Conservation (phyloP, 805 yeast genomes). For the Candida ficus region DNA sequence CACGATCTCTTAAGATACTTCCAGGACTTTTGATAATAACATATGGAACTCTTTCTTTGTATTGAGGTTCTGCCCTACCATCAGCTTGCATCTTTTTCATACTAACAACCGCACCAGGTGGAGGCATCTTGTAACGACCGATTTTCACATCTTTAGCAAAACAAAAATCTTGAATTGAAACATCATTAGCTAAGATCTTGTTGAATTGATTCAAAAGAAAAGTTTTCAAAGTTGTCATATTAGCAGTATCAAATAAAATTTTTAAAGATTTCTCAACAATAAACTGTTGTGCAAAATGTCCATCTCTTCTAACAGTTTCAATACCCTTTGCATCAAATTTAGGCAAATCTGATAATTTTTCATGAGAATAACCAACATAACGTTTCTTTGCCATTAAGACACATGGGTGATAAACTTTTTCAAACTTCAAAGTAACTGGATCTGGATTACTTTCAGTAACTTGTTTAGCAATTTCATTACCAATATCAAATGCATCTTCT, state of each 20-base stretch:
- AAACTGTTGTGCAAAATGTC: constrained; percentile 86
- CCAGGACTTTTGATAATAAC: constrained; percentile 63
- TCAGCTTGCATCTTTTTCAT: constrained; percentile 57
- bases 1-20: constrained; percentile 65
- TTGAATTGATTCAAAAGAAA: constrained; percentile 63
- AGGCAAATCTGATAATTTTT: constrained; percentile 43
- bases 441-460: constrained; percentile 68
- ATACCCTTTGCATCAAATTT: constrained; percentile 94
- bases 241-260: constrained; percentile 64
- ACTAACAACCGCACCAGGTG: constrained; percentile 91
- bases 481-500: constrained; percentile 73
- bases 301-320: constrained; percentile 92
- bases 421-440: constrained; percentile 82
- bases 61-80: constrained; percentile 76
- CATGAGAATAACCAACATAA: constrained; percentile 84
- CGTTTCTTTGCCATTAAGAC: constrained; percentile 81
- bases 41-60: constrained; percentile 83
- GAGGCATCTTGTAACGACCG: constrained; percentile 80
- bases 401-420: constrained; percentile 88
- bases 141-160: constrained; percentile 86
- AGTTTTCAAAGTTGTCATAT: constrained; percentile 62
- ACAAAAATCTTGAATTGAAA: constrained; percentile 77
- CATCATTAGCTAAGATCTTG: constrained; percentile 56
- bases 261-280: constrained; percentile 68
- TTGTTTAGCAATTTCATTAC: constrained; percentile 58